Base-by-base conservation (phyloP, 345 rosid species). In the Populus euphratica region DNA sequence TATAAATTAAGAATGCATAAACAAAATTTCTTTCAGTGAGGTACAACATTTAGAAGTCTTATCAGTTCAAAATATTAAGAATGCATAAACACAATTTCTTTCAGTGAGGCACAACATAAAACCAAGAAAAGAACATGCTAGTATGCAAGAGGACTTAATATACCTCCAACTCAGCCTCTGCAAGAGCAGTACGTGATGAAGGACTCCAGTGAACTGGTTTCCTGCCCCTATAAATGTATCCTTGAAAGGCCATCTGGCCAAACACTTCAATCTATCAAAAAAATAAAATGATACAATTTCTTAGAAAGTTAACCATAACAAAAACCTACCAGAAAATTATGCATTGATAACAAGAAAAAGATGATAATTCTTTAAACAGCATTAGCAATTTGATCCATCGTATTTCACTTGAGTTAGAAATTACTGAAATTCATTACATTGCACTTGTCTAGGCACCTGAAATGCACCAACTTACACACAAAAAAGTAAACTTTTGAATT, bases 131-230 rank as follows among this genome's bases (percentile, higher is more conserved):
- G 29, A 21, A 29, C 11, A 29, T 41, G 35, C 1, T 73, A 12
- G 27, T 35, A 35, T 43, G 16, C 54, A 4, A 76, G 14, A 64
- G 64, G 61, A 77, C 56, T 41, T 74, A 47, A 29, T 80, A 68
- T 86, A 95, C 99, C 96, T 95, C 99, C 86, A 95, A 85, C 86
- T 95, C 99, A 25, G 99, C 97, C 88, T 93, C 99, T 68, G 99
- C 98, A 85, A 95, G 99, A 80, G 99, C 99, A 69, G 99, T 95
- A 68, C 92, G 91, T 33, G 99, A 91, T 77, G 97, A 91, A 73
- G 99, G 98, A 86, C 98, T 95, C 99, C 98, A 95, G 80, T 93
- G 94, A 83, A 95, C 98, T 39, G 97, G 99, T 84, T 95, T 95
- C 82, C 92, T 89, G 80, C 99, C 99, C 83, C 99, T 90, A 68